Base-by-base conservation (phyloP, 371 early-diverging fungal species). In the Mortierella sp. region DNA sequence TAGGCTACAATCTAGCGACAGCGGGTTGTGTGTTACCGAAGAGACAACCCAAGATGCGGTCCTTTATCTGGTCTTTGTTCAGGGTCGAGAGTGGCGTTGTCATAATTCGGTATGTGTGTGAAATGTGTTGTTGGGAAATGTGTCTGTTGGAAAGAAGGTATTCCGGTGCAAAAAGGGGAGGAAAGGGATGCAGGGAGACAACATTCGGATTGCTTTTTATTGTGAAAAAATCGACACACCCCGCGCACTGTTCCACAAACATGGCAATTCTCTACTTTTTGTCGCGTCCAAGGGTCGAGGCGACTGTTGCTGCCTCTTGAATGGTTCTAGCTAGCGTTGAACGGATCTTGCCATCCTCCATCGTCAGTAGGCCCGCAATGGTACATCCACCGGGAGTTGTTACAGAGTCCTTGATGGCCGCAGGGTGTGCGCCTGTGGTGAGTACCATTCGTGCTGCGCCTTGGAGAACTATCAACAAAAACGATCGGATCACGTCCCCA, bases 361-460 rank as follows among this genome's bases (percentile, higher is more conserved):
- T 83, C 18, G 83, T 82, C 54, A 86, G 42, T 38, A 86, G 49
- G 12, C 86, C 86, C 0, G 85, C 86, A 65, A 86, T 86, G 1
- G 86, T 86, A 57, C 87, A 86, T 27, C 86, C 86, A 16, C 84
- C 86, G 16, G 86, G 86, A 7, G 86, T 86, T 4, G 85, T 85
- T 10, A 86, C 86, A 21, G 72, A 68, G 54, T 86, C 86, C 64
- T 86, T 86, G 68, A 85, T 79, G 24, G 79, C 80, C 4, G 86
- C 82, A 13, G 86, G 86, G 57, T 86, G 86, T 9, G 69, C 70
- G 7, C 84, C 84, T 39, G 83, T 81, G 42, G 67, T 67, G 18
- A 85, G 68, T 12, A 84, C 83, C 85, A 86, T 83, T 31, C 82
- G 58, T 19, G 86, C 86, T 24, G 86, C 83, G 8, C 86, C 86